Base-by-base conservation (phyloP, 352 stramenopile genomes). In the Phytophthora palmivora region DNA sequence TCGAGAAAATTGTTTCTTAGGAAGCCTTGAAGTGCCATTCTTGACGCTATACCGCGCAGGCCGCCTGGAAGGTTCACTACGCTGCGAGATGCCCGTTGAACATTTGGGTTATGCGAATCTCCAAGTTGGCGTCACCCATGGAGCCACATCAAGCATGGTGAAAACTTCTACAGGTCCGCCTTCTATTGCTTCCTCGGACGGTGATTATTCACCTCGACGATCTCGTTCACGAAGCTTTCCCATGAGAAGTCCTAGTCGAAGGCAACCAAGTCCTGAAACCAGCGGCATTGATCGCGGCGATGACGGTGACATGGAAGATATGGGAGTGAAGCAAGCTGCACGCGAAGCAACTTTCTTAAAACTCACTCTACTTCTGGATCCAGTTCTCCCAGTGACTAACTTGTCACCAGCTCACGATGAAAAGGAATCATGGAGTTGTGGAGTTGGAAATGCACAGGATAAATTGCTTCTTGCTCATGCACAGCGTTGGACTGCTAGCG, bases 281-380 rank as follows among this genome's bases (percentile, higher is more conserved):
- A 63, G 62, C 36, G 45, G 24, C 11, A 39, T 70, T 22, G 64
- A 76, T 24, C 64, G 78, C 9, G 72, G 77, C 5, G 55, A 58
- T 6, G 58, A 79, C 36, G 78, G 82, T 15, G 74, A 76, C 21
- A 41, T 46, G 1, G 67, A 71, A 2, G 63, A 63, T 28, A 59
- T 83, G 11, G 60, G 65, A 21, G 70, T 72, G 11, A 65, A 77
- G 14, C 48, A 74, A 44, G 54, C 67, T 57, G 80, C 80, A 41
- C 80, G 86, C 2, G 73, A 87, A 48, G 78, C 82, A 30, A 96
- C 90, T 9, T 96, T 88, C 55, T 61, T 98, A 9, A 87, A 88
- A 49, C 55, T 97, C 15, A 93, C 92, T 72, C 69, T 95, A 50
- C 95, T 88, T n/a, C 67, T 97, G 16, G 88, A 97, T 45, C 91